Base-by-base conservation (phyloP, 2,329 filamentous ascomycete species). In the Colletotrichum sp. region DNA sequence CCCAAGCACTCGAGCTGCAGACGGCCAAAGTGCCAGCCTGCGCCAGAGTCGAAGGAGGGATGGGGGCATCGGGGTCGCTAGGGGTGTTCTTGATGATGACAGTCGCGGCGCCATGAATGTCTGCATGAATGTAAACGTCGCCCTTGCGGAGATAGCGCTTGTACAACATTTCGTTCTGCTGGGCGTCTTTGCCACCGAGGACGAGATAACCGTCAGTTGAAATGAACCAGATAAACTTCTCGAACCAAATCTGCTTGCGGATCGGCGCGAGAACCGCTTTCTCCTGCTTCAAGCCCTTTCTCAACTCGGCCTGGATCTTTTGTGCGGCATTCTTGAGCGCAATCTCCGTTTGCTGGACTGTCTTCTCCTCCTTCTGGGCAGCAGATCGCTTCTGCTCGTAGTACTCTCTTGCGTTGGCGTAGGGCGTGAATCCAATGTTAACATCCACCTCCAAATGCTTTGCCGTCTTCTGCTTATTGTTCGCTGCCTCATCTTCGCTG, bases 151-250 rank as follows among this genome's bases (percentile, higher is more conserved):
- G 86, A 81, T 98, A 93, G 28, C 92, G 92, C 77, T 93, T 93
- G 86, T 98, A 99, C n/a, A 99, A 88, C 55, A 96, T 93, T 83
- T 99, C 97, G 80, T 94, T 96, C 82, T 99, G 97, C 80, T 95
- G 94, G 3, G 93, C 91, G 86, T 99, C 97, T 77, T 95, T 95
- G 19, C 96, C 96, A 60, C 93, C 96, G 19, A 99, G 90, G 1
- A 98, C 94, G 8, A 99, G 90, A 82, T 98, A 98, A 6, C 96
- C 96, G 81, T 99, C 97, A 0, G 96, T 98, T 1, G 96, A 98
- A 79, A 98, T 91, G 85, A 99, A 99, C 90, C 95, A 98, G 32
- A 93, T 88, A 80, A 98, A 99, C 84, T 99, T 99, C 81, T 99
- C 97, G 79, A 98, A 99, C 97, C 97, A 99, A 80, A 96, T 91